Evolutionary conservation across 139 green algal species (phyloP).

Genomic region (Volvox reticuliferus): DNA sequence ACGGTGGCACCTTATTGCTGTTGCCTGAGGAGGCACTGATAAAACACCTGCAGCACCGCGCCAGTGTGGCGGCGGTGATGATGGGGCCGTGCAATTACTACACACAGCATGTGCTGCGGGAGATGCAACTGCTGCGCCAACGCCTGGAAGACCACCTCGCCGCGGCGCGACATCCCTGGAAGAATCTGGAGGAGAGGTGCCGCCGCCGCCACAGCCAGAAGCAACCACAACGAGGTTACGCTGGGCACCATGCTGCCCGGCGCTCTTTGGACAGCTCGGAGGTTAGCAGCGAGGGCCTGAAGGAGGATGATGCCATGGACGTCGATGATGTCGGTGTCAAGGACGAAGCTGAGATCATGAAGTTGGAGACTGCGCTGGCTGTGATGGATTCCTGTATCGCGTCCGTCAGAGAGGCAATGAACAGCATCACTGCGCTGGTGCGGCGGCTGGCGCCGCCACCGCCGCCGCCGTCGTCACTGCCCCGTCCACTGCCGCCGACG

Average conservation of each 20-base stretch:
- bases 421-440: neutral
- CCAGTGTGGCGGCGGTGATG: slow-evolving; percentile 20
- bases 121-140: slow-evolving; percentile 14
- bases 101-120: slow-evolving; percentile 40
- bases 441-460: neutral
- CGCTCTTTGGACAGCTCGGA: too few relatives aligned
- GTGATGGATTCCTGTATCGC: neutral
- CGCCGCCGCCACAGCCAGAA: neutral
- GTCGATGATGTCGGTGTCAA: neutral
- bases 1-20: neutral
- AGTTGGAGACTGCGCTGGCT: too few relatives aligned
- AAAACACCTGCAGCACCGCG: slow-evolving; percentile 1
- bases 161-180: neutral
- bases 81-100: slow-evolving; percentile 43
- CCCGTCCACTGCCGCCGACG: neutral
- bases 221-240: neutral
- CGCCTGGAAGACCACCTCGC: neutral
- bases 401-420: neutral
- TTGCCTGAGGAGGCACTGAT: neutral
- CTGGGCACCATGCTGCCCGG: too few relatives aligned
- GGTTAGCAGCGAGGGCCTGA: too few relatives aligned
- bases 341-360: neutral
- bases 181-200: neutral
- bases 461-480: neutral
- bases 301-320: neutral